A percentile compares a stretch with the other conserved stretches of the same genome.
Evolutionary conservation across 441 rosid species (phyloP).

Genomic region (Kokia cookei): DNA sequence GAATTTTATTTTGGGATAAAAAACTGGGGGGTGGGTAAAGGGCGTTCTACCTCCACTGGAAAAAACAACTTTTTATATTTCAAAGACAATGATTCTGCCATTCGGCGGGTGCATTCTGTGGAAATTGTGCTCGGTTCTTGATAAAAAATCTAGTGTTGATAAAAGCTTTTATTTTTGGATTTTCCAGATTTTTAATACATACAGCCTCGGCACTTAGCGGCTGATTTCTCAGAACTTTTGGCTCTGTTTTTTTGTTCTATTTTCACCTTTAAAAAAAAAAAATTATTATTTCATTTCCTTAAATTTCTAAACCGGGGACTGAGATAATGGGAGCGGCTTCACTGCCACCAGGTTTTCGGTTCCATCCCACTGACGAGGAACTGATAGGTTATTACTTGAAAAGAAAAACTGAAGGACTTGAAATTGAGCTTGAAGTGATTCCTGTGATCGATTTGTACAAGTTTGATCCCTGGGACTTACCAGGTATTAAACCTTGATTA

Average conservation of each 20-base stretch:
- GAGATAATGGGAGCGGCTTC: slow-evolving; percentile 54
- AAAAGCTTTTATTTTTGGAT: slow-evolving; percentile 88
- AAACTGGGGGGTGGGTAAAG: slow-evolving; percentile 13
- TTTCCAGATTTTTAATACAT: slow-evolving; percentile 68
- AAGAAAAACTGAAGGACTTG: slow-evolving; percentile 57
- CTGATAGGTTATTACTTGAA: slow-evolving; percentile 61
- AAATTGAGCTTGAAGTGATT: slow-evolving; percentile 79
- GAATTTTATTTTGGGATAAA: neutral
- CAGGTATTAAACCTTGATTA: slow-evolving; percentile 38
- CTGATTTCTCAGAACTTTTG: neutral
- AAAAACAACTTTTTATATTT: slow-evolving; percentile 16
- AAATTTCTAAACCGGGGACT: neutral
- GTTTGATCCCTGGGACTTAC: slow-evolving; percentile 93
- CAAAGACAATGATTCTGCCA: slow-evolving; percentile 48
- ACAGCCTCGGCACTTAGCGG: slow-evolving; percentile 45
- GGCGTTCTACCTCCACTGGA: slow-evolving; percentile 16
- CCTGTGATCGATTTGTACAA: slow-evolving; percentile 75
- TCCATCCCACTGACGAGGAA: slow-evolving; percentile 71
- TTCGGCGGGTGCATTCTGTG: slow-evolving; percentile 41
- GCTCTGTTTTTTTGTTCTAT: slow-evolving; percentile 7
- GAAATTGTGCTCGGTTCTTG: slow-evolving; percentile 51
- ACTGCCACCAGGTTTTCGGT: slow-evolving; percentile 82
- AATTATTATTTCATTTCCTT: neutral
- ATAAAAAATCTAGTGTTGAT: slow-evolving; percentile 51
- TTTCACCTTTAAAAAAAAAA: neutral